phyloP scores from a whole-genome alignment of 257 asterid species.

The Solanum tarapatanum region DNA sequence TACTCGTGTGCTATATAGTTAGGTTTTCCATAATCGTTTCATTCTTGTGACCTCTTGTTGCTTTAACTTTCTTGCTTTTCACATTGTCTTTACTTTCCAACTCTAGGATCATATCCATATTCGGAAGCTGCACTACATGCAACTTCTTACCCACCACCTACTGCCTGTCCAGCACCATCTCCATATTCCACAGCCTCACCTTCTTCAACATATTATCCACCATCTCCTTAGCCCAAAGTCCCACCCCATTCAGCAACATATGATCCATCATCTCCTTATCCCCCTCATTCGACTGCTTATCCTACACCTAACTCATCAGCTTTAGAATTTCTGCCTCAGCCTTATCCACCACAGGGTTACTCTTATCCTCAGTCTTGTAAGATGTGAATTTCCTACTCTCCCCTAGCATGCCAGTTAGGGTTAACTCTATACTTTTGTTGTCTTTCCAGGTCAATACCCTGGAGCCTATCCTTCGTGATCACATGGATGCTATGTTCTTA shows the following conservation, averaged over 20 bases:
- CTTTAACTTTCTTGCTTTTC: too few relatives aligned
- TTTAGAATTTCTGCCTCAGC: conserved; percentile 13
- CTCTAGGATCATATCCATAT: conserved; percentile 6
- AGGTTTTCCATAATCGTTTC: too few relatives aligned
- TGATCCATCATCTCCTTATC: too few relatives aligned
- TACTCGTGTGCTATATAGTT: too few relatives aligned
- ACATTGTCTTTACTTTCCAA: too few relatives aligned
- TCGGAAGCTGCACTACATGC: conserved; percentile 13
- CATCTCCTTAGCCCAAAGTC: too few relatives aligned
- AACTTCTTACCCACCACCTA: conserved; percentile 9
- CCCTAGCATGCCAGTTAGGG: not conserved
- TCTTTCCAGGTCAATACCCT: conserved; percentile 21
- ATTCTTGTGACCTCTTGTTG: not conserved
- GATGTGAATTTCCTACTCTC: conserved; percentile 10
- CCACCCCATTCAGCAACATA: too few relatives aligned
- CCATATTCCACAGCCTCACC: conserved; percentile 14
- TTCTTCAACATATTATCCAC: too few relatives aligned
- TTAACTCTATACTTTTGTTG: not conserved
- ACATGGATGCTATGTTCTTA: not conserved
- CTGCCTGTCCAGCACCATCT: conserved; percentile 15
- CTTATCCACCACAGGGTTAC: conserved; percentile 3
- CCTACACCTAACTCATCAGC: conserved; percentile 14
- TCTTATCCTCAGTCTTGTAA: conserved; percentile 12
- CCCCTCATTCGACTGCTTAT: not conserved
- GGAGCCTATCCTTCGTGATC: conserved; percentile 25